Evolutionary conservation across 2,329 filamentous ascomycete genomes (phyloP).

Genomic region (Arthrobotrys sphaeroides): DNA sequence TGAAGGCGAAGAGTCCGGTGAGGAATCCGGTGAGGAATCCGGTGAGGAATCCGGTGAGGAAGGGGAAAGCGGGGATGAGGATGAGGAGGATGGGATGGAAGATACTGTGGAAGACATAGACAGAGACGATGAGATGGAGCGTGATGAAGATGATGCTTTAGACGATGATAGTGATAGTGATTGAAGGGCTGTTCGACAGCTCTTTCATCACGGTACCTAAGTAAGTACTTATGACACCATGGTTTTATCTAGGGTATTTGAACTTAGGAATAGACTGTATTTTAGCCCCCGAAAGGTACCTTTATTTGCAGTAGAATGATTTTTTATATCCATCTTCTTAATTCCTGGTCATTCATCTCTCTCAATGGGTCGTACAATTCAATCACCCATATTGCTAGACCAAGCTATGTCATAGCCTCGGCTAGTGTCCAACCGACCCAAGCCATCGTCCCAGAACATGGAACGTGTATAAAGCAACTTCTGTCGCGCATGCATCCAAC

Average conservation of each 20-base stretch:
- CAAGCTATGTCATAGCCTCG: no score
- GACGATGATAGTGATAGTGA: conserved; percentile 48
- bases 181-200: background rate
- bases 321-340: background rate
- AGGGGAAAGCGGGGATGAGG: conserved; percentile 24
- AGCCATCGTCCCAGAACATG: no score
- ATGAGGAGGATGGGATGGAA: conserved; percentile 39
- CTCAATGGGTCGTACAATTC: no score
- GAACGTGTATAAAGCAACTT: no score
- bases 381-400: no score
- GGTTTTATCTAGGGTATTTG: background rate
- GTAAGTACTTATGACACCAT: background rate
- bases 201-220: no score
- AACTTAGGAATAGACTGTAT: background rate
- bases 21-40: conserved; percentile 58
- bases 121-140: conserved; percentile 30
- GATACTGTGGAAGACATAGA: conserved; percentile 53
- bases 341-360: no score
- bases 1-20: conserved; percentile 58
- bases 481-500: no score
- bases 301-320: no score
- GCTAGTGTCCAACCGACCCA: no score
- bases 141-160: conserved; percentile 42
- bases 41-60: conserved; percentile 42
- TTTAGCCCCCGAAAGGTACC: no score